phyloP scores from a whole-genome alignment of 2,329 filamentous ascomycete species.

The Aureobasidium sp. region DNA sequence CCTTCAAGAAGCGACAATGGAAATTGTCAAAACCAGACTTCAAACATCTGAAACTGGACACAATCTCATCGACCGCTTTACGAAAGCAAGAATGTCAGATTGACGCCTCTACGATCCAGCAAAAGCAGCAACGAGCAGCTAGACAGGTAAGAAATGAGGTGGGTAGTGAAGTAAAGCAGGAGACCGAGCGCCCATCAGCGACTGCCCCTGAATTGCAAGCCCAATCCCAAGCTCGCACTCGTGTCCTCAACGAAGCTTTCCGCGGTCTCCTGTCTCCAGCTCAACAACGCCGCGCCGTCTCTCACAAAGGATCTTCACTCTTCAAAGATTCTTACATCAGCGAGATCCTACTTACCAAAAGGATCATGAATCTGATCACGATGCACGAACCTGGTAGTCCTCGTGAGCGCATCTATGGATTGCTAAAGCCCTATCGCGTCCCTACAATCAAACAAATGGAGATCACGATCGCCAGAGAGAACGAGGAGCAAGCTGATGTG shows the following conservation, averaged over 20 bases:
- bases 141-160: neutral
- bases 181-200: neutral
- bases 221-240: neutral
- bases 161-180: neutral
- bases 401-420: neutral
- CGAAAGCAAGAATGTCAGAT: neutral
- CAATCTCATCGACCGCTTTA: neutral
- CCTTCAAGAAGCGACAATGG: neutral
- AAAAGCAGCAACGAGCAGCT: neutral
- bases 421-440: neutral
- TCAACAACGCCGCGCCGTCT: neutral
- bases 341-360: neutral
- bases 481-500: neutral
- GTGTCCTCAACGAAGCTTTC: constrained; percentile 8
- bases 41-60: neutral
- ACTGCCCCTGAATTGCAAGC: neutral
- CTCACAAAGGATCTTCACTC: neutral
- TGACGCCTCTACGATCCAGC: neutral
- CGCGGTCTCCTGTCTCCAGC: neutral
- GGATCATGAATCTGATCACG: neutral
- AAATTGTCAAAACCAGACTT: neutral
- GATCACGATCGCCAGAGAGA: neutral
- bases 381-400: neutral
- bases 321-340: neutral
- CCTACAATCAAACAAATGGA: neutral